Percentiles rank a stretch among this genome's conserved stretches.
Evolutionary conservation across 2,329 filamentous ascomycete genomes (phyloP).

Genomic region (Fusarium pseudoanthophilum): DNA sequence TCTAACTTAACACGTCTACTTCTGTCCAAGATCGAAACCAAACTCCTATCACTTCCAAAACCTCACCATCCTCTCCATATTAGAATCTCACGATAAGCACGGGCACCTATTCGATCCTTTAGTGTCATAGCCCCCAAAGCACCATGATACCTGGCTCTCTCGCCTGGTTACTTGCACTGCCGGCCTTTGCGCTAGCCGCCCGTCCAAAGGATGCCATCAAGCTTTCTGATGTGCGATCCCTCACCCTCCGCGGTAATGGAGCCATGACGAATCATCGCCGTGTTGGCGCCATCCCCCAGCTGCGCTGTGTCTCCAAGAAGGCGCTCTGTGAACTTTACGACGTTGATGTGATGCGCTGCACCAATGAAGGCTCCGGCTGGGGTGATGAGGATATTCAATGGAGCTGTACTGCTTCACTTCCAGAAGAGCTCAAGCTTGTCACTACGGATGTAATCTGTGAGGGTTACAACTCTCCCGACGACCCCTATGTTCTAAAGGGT

Average conservation of each 20-base stretch:
- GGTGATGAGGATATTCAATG: conserved; percentile 85
- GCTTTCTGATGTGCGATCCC: conserved; percentile 73
- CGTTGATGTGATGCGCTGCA: conserved; percentile 88
- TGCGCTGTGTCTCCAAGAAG: conserved; percentile 77
- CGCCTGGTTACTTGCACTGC: conserved; percentile 39
- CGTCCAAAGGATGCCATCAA: conserved; percentile 63
- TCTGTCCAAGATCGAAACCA: background rate
- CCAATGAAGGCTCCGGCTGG: conserved; percentile 85
- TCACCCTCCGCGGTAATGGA: conserved; percentile 76
- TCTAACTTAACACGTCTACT: background rate
- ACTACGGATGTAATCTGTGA: conserved; percentile 93
- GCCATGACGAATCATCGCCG: conserved; percentile 80
- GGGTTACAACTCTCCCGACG: conserved; percentile 80
- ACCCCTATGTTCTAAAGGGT: conserved; percentile 88
- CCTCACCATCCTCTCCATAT: background rate
- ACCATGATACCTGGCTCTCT: conserved; percentile 46
- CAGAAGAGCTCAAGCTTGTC: conserved; percentile 75
- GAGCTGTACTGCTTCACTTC: conserved; percentile 78
- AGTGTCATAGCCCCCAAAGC: conserved; percentile 9
- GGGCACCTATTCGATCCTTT: conserved; percentile 5
- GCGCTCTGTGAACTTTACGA: conserved; percentile 75
- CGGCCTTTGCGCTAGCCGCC: conserved; percentile 41
- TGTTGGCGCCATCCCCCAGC: conserved; percentile 78
- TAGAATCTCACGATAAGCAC: background rate
- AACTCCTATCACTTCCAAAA: background rate